A percentile compares a stretch with the other conserved stretches of the same genome.
phyloP scores from a whole-genome alignment of 257 asterid genomes.

The Penstemon newberryi region DNA sequence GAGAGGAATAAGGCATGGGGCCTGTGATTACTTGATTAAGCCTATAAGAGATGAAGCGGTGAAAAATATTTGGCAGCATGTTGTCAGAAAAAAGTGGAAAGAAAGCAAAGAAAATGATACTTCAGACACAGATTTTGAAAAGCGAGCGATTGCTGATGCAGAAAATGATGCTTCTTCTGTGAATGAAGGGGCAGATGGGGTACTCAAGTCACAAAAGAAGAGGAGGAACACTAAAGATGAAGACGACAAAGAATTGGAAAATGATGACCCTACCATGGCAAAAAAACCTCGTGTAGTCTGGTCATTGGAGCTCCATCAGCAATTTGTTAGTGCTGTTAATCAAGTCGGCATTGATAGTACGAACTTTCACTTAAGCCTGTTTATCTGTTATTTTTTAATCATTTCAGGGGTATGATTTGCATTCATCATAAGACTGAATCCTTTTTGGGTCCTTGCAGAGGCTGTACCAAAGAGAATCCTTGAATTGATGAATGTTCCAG shows the following conservation, averaged over 20 bases:
- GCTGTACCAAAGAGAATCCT: constrained; percentile 92
- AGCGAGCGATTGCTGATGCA: constrained; percentile 49
- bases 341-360: constrained; percentile 90
- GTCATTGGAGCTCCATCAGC: constrained; percentile 97
- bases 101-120: constrained; percentile 60
- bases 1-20: constrained; percentile 90
- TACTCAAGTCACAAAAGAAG: constrained; percentile 46
- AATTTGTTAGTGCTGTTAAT: constrained; percentile 80
- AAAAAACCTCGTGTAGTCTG: constrained; percentile 93
- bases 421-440: background rate
- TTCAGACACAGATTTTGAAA: constrained; percentile 52
- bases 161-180: constrained; percentile 67
- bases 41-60: constrained; percentile 82
- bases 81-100: constrained; percentile 66
- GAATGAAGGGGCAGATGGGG: constrained; percentile 53
- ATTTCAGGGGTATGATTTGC: constrained; percentile 16
- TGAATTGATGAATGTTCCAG: constrained; percentile 88
- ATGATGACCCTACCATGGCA: constrained; percentile 57
- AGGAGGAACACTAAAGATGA: constrained; percentile 69
- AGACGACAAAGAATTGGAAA: constrained; percentile 58
- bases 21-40: constrained; percentile 88
- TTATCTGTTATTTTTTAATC: constrained; percentile 2
- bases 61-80: constrained; percentile 94
- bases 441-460: constrained; percentile 39
- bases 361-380: constrained; percentile 30